Evolutionary conservation across 2,329 filamentous ascomycete genomes (phyloP).

Genomic region (Penicillium thymicola): DNA sequence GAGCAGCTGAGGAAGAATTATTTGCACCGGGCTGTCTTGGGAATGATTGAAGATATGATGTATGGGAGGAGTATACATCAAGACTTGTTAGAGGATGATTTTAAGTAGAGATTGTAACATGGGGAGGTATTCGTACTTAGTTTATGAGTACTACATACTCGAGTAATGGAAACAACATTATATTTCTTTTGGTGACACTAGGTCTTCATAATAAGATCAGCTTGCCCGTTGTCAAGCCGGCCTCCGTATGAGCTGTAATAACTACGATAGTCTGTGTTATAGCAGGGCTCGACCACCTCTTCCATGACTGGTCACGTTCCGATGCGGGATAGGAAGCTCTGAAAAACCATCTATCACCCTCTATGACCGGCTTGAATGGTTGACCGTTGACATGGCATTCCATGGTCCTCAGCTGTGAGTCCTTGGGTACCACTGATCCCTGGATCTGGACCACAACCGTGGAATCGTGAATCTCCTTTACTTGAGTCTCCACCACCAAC

Average conservation of each 20-base stretch:
- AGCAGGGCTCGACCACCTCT: conserved; percentile 27
- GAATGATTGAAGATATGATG: conserved; percentile 31
- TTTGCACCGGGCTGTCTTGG: conserved; percentile 23
- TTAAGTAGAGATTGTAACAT: neutral
- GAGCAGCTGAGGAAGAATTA: conserved; percentile 24
- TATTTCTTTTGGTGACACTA: neutral
- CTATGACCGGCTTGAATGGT: conserved; percentile 9
- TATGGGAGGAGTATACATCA: conserved; percentile 11
- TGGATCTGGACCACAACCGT: conserved; percentile 7
- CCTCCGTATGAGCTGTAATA: conserved; percentile 14
- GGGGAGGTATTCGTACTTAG: neutral
- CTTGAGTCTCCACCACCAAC: conserved; percentile 9
- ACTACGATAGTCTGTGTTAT: conserved; percentile 25
- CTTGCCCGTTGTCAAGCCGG: conserved; percentile 15
- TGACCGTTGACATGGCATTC: conserved; percentile 26
- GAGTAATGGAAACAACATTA: neutral
- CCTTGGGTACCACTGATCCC: conserved; percentile 3
- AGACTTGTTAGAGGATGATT: conserved; percentile 3
- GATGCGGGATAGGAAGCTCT: conserved; percentile 19
- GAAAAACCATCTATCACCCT: conserved; percentile 18
- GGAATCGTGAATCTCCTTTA: conserved; percentile 9
- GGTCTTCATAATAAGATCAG: conserved; percentile 23
- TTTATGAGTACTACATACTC: no score
- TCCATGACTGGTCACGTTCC: conserved; percentile 25
- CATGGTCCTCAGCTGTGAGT: conserved; percentile 11